Conservation (phyloP, 495 filamentous ascomycete genomes). For the Aspergillus steynii region DNA sequence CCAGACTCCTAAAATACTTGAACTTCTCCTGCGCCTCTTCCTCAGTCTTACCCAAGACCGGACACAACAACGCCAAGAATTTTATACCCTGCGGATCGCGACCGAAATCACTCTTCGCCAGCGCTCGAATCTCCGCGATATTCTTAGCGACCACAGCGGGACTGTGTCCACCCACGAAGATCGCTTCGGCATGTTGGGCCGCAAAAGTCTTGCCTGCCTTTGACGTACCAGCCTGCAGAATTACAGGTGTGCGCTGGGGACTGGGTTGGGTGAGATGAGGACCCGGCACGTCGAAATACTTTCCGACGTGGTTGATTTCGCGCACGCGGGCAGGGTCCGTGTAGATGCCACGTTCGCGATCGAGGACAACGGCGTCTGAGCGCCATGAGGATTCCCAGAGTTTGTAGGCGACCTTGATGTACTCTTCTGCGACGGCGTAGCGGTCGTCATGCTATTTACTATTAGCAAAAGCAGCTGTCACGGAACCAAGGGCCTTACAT, state of each 20-base stretch:
- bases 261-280: conserved; percentile 65
- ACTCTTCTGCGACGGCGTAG: conserved; percentile 68
- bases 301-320: conserved; percentile 65
- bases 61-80: conserved; percentile 52
- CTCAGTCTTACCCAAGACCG: conserved; percentile 54
- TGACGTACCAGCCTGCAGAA: conserved; percentile 66
- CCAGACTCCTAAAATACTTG: conserved; percentile 47
- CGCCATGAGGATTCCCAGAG: conserved; percentile 70
- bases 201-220: conserved; percentile 63
- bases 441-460: conserved; percentile 63
- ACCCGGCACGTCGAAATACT: conserved; percentile 65
- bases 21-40: conserved; percentile 57
- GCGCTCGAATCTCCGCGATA: conserved; percentile 50
- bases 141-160: conserved; percentile 49
- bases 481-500: conserved; percentile 21
- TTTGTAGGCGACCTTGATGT: conserved; percentile 68
- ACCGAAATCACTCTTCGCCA: conserved; percentile 45
- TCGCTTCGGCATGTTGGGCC: conserved; percentile 58
- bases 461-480: neutral
- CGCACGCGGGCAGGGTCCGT: conserved; percentile 59
- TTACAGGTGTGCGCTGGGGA: conserved; percentile 64
- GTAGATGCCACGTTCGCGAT: conserved; percentile 57
- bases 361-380: conserved; percentile 61
- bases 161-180: conserved; percentile 52
- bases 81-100: conserved; percentile 53